Conservation (phyloP, 1,284 basidiomycete species). For the Ustilago loliicola region DNA sequence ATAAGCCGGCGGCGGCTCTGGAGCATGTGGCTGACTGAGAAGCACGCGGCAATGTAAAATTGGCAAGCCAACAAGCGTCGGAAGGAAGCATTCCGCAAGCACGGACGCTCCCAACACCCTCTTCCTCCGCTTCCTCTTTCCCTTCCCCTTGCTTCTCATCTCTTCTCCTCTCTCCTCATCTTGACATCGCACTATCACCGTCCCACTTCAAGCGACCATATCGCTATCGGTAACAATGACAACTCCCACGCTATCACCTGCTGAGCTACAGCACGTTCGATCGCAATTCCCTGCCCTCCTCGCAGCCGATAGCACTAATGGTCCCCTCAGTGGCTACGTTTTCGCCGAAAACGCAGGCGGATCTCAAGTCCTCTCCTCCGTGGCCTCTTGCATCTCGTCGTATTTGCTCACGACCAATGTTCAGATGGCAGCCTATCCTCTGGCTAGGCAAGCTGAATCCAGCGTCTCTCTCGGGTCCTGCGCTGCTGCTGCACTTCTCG, state of each 20-base stretch:
- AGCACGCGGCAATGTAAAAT: slow-evolving; percentile 9
- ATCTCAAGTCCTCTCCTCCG: slow-evolving; percentile 75
- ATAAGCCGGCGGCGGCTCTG: neutral
- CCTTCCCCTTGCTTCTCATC: neutral
- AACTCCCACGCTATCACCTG: neutral
- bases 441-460: slow-evolving; percentile 75
- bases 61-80: slow-evolving; percentile 3
- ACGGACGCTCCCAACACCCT: slow-evolving; percentile 7
- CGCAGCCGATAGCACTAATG: slow-evolving; percentile 11
- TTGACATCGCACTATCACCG: neutral
- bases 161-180: neutral
- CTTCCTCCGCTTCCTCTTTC: neutral
- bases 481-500: slow-evolving; percentile 77
- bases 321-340: slow-evolving; percentile 63
- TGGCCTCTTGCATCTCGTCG: slow-evolving; percentile 76
- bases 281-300: slow-evolving; percentile 31
- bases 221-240: neutral
- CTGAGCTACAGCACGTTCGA: slow-evolving; percentile 12
- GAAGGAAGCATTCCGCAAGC: slow-evolving; percentile 18
- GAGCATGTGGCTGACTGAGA: neutral
- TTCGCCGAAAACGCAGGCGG: slow-evolving; percentile 85
- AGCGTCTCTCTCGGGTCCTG: slow-evolving; percentile 75
- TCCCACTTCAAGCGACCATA: neutral
- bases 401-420: slow-evolving; percentile 81
- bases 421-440: slow-evolving; percentile 78